Evolutionary conservation across 768 basidiomycete species (phyloP).

Genomic region (Boletus huronensis): DNA sequence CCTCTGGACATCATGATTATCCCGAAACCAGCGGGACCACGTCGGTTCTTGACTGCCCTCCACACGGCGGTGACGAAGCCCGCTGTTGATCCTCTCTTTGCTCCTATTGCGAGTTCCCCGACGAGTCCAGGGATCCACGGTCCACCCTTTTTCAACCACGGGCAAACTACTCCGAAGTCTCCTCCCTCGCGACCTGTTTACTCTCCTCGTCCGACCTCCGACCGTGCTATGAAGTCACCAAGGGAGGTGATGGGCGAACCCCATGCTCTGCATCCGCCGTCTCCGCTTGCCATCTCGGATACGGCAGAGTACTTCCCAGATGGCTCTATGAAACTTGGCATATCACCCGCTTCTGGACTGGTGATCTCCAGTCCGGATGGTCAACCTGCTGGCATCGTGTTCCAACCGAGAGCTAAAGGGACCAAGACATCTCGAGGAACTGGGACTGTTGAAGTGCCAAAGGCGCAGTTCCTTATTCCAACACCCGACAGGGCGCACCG

Average conservation of each 20-base stretch:
- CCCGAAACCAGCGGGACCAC: constrained; percentile 94
- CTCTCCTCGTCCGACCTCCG: constrained; percentile 55
- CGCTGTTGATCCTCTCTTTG: constrained; percentile 83
- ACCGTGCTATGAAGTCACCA: constrained; percentile 56
- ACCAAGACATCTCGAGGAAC: constrained; percentile 31
- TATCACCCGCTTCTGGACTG: constrained; percentile 79
- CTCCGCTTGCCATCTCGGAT: constrained; percentile 68
- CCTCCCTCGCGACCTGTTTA: constrained; percentile 42
- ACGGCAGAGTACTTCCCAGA: constrained; percentile 66
- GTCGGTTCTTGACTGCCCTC: constrained; percentile 87
- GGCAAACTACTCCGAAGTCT: constrained; percentile 38
- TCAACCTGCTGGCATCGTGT: constrained; percentile 92
- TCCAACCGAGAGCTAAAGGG: constrained; percentile 67
- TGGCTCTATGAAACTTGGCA: constrained; percentile 66
- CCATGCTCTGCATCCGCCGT: constrained; percentile 49
- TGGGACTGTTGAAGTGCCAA: constrained; percentile 45
- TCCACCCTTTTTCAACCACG: constrained; percentile 42
- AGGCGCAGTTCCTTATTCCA: constrained; percentile 35
- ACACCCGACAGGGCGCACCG: constrained; percentile 27
- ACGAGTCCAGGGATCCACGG: constrained; percentile 62
- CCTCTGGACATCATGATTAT: constrained; percentile 93
- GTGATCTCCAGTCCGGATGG: constrained; percentile 93
- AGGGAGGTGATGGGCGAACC: constrained; percentile 42
- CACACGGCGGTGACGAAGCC: constrained; percentile 89
- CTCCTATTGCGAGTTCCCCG: constrained; percentile 93